phyloP scores from a whole-genome alignment of 2,329 filamentous ascomycete species.

The Exophiala sideris region DNA sequence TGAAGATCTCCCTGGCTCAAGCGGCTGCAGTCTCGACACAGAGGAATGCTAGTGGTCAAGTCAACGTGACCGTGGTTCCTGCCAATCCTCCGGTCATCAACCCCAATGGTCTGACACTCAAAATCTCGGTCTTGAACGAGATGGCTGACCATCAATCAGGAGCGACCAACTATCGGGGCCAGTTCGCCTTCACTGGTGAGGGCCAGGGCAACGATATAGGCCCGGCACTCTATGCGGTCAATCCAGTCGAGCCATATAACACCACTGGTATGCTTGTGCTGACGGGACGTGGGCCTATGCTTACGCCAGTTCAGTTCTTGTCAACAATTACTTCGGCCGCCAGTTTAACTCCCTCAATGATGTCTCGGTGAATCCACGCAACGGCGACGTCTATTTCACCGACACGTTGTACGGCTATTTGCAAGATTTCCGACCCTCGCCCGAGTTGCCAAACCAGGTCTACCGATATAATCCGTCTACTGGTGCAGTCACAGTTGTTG shows the following conservation, averaged over 20 bases:
- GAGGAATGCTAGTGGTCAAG: slow-evolving; percentile 40
- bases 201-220: slow-evolving; percentile 47
- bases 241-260: slow-evolving; percentile 49
- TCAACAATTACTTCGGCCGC: slow-evolving; percentile 60
- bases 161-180: slow-evolving; percentile 49
- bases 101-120: slow-evolving; percentile 34
- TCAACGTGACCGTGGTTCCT: slow-evolving; percentile 43
- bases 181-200: slow-evolving; percentile 51
- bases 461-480: slow-evolving; percentile 46
- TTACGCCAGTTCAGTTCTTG: slow-evolving; percentile 37
- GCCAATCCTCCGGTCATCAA: slow-evolving; percentile 48
- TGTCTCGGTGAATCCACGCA: slow-evolving; percentile 24
- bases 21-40: slow-evolving; percentile 38
- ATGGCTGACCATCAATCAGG: slow-evolving; percentile 33
- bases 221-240: slow-evolving; percentile 44
- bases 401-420: slow-evolving; percentile 41
- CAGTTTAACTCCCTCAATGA: slow-evolving; percentile 32
- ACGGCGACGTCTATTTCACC: slow-evolving; percentile 29
- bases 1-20: slow-evolving; percentile 49
- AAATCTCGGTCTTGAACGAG: slow-evolving; percentile 20
- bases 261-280: slow-evolving; percentile 41
- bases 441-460: slow-evolving; percentile 48
- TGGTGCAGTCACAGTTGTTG: slow-evolving; percentile 46
- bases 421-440: slow-evolving; percentile 43
- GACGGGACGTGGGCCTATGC: neutral